Conservation (phyloP, 1,284 basidiomycete genomes). For the Tilletia walkeri region DNA sequence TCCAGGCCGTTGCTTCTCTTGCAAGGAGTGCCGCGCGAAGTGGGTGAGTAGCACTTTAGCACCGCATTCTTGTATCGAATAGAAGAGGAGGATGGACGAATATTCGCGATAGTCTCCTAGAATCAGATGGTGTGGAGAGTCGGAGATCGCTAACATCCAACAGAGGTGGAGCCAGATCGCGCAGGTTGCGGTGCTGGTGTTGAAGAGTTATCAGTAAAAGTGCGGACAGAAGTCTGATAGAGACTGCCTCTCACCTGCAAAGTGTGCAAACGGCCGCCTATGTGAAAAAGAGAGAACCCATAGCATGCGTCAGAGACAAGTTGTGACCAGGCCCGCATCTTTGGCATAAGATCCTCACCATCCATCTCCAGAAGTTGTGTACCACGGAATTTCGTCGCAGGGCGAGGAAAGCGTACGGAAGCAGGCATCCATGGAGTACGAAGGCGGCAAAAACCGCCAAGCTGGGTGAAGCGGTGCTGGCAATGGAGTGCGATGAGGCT, state of each 20-base stretch:
- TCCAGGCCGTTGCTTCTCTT: too few species aligned
- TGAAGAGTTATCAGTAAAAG: not conserved
- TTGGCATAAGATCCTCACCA: not conserved
- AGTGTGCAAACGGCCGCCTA: not conserved
- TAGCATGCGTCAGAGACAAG: too few species aligned
- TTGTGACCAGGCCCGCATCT: not conserved
- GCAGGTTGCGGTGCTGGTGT: not conserved
- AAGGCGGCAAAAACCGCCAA: not conserved
- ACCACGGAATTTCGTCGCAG: not conserved
- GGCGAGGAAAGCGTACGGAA: not conserved
- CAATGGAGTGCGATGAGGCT: not conserved
- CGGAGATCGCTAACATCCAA: not conserved
- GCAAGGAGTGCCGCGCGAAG: not conserved
- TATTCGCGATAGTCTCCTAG: not conserved
- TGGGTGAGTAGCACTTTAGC: not conserved
- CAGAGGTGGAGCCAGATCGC: constrained; percentile 6
- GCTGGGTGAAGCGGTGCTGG: not conserved
- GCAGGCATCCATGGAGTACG: not conserved
- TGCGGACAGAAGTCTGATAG: too few species aligned
- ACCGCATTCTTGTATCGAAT: not conserved
- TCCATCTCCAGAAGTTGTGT: not conserved
- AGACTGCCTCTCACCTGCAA: not conserved
- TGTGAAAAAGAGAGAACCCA: not conserved
- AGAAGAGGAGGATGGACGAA: not conserved
- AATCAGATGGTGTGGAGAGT: not conserved